Evolutionary conservation across 192 early-diverging fungal species (phyloP).

Genomic region (Gigaspora rosea): DNA sequence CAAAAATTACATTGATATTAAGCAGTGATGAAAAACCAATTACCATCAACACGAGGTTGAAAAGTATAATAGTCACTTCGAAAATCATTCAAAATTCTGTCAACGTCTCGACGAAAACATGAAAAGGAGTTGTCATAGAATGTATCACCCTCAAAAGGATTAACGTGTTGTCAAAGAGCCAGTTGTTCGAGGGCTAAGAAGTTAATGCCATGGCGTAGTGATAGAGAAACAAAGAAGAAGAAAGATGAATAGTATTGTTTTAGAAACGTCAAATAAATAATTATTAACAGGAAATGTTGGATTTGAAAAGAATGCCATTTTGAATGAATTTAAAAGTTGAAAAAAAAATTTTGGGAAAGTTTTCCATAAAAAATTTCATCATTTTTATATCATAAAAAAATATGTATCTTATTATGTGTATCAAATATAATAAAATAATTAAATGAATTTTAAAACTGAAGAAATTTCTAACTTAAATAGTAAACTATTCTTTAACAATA

Average conservation of each 20-base stretch:
- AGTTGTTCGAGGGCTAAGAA: too few species aligned
- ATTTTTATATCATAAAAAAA: too few species aligned
- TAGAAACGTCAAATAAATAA: background rate
- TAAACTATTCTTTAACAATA: too few species aligned
- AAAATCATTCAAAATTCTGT: background rate
- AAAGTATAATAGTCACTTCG: background rate
- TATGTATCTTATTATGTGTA: too few species aligned
- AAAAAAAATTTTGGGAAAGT: too few species aligned
- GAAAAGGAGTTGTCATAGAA: background rate
- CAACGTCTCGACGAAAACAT: background rate
- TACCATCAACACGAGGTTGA: background rate
- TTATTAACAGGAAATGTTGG: background rate
- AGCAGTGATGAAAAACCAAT: background rate
- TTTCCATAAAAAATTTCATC: too few species aligned
- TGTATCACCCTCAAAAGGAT: background rate
- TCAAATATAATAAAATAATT: too few species aligned
- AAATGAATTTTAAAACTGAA: too few species aligned
- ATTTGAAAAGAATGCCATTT: background rate
- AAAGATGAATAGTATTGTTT: background rate
- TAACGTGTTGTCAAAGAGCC: background rate
- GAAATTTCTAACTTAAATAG: too few species aligned
- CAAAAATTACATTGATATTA: too few species aligned
- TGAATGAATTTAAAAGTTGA: background rate
- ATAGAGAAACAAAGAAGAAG: background rate
- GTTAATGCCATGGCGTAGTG: background rate